These are phyloP conservation scores for Rhodocollybia butyracea DNA, from an alignment of 768 basidiomycete genomes.

Conservation along the genomic window DNA sequence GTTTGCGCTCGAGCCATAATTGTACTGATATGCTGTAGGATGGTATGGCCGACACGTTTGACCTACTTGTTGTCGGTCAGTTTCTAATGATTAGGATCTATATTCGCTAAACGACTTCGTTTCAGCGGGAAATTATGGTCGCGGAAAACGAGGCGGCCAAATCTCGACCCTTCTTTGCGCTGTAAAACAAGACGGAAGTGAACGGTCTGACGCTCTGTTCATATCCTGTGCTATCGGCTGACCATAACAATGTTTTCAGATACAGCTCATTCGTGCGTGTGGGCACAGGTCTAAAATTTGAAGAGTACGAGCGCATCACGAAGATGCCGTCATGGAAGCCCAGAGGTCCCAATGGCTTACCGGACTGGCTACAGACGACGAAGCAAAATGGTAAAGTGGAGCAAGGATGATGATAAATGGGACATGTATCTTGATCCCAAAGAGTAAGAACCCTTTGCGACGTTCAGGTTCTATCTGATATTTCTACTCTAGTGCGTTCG, in stretches of 20 bases:
- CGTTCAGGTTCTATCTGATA: not conserved
- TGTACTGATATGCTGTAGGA: constrained; percentile 59
- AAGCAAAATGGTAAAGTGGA: constrained; percentile 51
- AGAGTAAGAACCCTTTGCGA: no score
- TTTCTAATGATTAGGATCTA: not conserved
- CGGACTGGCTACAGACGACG: constrained; percentile 63
- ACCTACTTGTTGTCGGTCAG: constrained; percentile 86
- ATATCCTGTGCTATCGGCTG: constrained; percentile 14
- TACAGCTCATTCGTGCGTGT: constrained; percentile 88
- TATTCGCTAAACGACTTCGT: not conserved
- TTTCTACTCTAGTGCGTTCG: constrained; percentile 69
- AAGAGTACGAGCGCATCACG: constrained; percentile 84
- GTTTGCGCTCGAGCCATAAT: not conserved
- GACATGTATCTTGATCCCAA: constrained; percentile 89
- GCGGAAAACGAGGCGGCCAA: constrained; percentile 80
- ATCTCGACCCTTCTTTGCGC: constrained; percentile 90
- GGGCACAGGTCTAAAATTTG: constrained; percentile 83
- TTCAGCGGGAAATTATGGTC: constrained; percentile 84
- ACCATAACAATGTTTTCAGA: no score
- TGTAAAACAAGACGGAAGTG: constrained; percentile 68
- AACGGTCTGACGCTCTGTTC: constrained; percentile 59
- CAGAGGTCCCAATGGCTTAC: constrained; percentile 72
- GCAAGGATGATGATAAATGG: constrained; percentile 83
- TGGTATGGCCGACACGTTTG: constrained; percentile 89
- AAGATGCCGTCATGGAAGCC: constrained; percentile 80